A percentile compares a stretch with the other conserved stretches of the same genome.
phyloP scores from a whole-genome alignment of 352 stramenopile genomes.

The Phytophthora pinifolia region DNA sequence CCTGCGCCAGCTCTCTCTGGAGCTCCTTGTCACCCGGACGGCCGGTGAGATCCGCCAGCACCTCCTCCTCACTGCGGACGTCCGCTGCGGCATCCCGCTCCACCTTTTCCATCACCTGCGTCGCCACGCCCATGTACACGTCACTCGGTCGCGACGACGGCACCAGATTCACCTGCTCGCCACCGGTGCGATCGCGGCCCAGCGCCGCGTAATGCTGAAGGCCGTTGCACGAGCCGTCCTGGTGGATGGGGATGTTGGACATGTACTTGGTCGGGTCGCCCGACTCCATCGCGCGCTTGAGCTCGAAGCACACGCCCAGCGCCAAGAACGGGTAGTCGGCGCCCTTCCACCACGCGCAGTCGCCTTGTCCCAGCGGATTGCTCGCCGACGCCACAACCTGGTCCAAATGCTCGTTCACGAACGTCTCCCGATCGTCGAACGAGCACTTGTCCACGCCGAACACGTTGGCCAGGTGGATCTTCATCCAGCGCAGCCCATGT shows the following conservation, averaged over 20 bases:
- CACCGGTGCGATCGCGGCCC: conserved; percentile 93
- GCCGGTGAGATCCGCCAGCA: conserved; percentile 22
- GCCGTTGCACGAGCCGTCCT: conserved; percentile 99
- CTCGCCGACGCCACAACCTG: conserved; percentile 90
- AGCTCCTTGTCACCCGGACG: conserved; percentile 13
- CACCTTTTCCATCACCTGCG: conserved; percentile 80
- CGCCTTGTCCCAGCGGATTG: conserved; percentile 87
- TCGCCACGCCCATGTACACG: conserved; percentile 96
- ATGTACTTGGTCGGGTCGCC: conserved; percentile 93
- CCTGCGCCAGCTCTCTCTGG: conserved; percentile 17
- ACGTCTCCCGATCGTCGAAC: conserved; percentile 97
- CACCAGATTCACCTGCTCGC: conserved; percentile 97
- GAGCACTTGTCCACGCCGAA: conserved; percentile 93
- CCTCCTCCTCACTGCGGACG: conserved; percentile 40
- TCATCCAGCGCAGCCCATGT: conserved; percentile 97
- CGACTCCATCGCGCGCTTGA: conserved; percentile 93
- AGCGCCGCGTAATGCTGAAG: conserved; percentile 99
- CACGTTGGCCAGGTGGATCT: conserved; percentile 95
- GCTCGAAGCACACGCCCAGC: conserved; percentile 96
- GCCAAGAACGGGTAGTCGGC: conserved; percentile 98
- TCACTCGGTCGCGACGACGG: conserved; percentile 94
- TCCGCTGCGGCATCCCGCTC: conserved; percentile 63
- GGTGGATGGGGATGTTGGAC: conserved; percentile 96
- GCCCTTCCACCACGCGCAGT: conserved; percentile 93
- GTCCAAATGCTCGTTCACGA: conserved; percentile 94